A percentile compares a stretch with the other conserved stretches of the same genome.
These are phyloP conservation scores for Helicostylum pulchrum DNA, from an alignment of 192 early-diverging fungal genomes.

Conservation along the genomic window DNA sequence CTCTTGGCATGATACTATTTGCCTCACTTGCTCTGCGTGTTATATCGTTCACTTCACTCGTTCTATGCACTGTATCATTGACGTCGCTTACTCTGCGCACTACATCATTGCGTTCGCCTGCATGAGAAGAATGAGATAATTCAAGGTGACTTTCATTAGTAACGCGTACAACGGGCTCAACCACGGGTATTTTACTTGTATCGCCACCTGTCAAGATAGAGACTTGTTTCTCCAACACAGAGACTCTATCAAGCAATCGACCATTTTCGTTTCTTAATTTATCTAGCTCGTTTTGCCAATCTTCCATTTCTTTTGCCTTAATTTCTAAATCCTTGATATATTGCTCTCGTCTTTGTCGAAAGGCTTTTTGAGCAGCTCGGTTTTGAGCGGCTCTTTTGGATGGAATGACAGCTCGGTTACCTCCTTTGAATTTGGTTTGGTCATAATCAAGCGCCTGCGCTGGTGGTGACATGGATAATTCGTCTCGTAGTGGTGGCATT, in stretches of 20 bases:
- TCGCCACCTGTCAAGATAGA: not conserved
- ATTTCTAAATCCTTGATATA: slow-evolving; percentile 80
- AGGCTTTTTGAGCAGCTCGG: slow-evolving; percentile 86
- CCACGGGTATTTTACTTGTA: not conserved
- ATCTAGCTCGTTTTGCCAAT: slow-evolving; percentile 30
- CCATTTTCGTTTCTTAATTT: slow-evolving; percentile 24
- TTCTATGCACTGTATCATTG: too few species aligned
- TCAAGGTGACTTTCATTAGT: too few species aligned
- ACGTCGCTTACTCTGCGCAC: too few species aligned
- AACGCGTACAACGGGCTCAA: too few species aligned
- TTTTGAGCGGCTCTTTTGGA: slow-evolving; percentile 86
- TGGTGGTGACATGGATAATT: not conserved
- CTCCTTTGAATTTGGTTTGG: not conserved
- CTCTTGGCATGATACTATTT: too few species aligned
- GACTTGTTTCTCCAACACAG: slow-evolving; percentile 10
- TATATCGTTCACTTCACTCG: too few species aligned
- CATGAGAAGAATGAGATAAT: too few species aligned
- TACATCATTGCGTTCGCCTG: too few species aligned
- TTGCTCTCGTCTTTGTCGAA: slow-evolving; percentile 81
- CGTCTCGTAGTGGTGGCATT: not conserved
- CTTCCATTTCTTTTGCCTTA: slow-evolving; percentile 59
- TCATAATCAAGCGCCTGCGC: slow-evolving; percentile 6
- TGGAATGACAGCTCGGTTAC: slow-evolving; percentile 26
- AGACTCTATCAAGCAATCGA: slow-evolving; percentile 5
- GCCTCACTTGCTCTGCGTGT: too few species aligned